Evolutionary conservation across 2,329 filamentous ascomycete species (phyloP), one percentile per base, ranked within the genome.

Genomic region (Botrytis fragariae): DNA sequence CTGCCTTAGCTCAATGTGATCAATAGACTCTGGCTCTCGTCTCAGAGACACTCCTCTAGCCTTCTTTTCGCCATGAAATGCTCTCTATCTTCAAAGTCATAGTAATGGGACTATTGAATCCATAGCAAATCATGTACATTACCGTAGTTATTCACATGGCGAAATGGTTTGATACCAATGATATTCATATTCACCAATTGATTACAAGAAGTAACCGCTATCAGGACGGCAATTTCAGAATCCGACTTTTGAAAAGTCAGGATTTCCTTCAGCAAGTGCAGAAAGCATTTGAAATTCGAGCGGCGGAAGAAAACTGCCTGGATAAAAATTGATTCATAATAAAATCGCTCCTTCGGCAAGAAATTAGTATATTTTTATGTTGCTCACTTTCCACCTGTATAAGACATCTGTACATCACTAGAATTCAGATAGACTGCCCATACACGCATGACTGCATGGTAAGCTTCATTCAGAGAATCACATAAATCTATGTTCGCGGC

Each of bases 251-350:
- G 12, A n/a, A 0, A 54, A 14, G 10, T 51, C 22, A 5, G 45
- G 4, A 18, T 1, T n/a, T 25, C 45, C 0, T 51, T 14, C 45
- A 42, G 39, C 14, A 16, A 10, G 0, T 48, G 45, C 9, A 4
- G 25, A 51, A 51, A 25, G 10, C 4, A 51, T 0, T 0, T 14
- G 1, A 51, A 12, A 4, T n/a, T 5, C 5, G 4, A 4, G 45
- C 1, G 0, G 1, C 12, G 10, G 22, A 48, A 25, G 22, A 25
- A 14, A 1, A 25, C 4, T 51, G 4, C 4, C 22, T 51, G 4
- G 4, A 14, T 25, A 51, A 51, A 51, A 5, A 12, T 10, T 1
- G 0, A 1, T 48, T 9, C 1, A 9, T 48, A 48, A 25, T 3
- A 9, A 45, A 22, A 10, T 45, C 4, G 1, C 8, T 45, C 7